Conservation (phyloP, 2,329 filamentous ascomycete species). For the Diaporthe helianthi region DNA sequence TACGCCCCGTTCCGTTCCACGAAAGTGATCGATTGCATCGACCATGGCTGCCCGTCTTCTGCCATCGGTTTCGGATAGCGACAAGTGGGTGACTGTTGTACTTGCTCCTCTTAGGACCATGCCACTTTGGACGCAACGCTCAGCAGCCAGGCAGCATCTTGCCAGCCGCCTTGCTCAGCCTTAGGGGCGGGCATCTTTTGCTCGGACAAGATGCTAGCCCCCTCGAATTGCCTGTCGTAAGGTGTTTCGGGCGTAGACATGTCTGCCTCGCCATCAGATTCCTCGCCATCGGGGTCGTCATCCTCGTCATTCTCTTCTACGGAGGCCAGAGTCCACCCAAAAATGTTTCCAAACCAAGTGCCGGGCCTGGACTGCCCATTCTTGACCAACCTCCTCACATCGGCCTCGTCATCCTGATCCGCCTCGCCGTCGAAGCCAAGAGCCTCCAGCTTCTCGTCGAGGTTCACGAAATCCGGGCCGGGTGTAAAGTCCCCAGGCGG, state of each 20-base stretch:
- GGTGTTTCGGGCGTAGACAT: conserved; percentile 25
- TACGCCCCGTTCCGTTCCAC: conserved; percentile 11
- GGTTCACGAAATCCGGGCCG: conserved; percentile 69
- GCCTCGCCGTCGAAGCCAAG: conserved; percentile 56
- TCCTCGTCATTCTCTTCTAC: conserved; percentile 64
- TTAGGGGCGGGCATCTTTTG: conserved; percentile 57
- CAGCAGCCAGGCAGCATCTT: conserved; percentile 72
- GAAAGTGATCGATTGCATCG: conserved; percentile 16
- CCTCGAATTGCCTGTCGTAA: conserved; percentile 47
- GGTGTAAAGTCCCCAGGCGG: conserved; percentile 45
- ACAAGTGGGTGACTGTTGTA: neutral
- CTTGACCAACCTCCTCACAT: conserved; percentile 63
- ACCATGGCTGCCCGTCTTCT: neutral
- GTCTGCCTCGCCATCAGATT: conserved; percentile 35
- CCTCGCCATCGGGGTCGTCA: conserved; percentile 40
- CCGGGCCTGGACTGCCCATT: conserved; percentile 57
- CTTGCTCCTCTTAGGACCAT: conserved; percentile 29
- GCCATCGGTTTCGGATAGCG: neutral
- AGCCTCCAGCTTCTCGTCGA: conserved; percentile 65
- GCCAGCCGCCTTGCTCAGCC: conserved; percentile 66
- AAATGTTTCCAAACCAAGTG: conserved; percentile 65
- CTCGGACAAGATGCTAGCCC: conserved; percentile 49
- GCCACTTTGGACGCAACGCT: conserved; percentile 67
- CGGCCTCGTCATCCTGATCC: conserved; percentile 63
- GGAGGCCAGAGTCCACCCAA: conserved; percentile 68